Evolutionary conservation across 2,329 filamentous ascomycete species (phyloP).

Genomic region (Parascedosporium putredinis): DNA sequence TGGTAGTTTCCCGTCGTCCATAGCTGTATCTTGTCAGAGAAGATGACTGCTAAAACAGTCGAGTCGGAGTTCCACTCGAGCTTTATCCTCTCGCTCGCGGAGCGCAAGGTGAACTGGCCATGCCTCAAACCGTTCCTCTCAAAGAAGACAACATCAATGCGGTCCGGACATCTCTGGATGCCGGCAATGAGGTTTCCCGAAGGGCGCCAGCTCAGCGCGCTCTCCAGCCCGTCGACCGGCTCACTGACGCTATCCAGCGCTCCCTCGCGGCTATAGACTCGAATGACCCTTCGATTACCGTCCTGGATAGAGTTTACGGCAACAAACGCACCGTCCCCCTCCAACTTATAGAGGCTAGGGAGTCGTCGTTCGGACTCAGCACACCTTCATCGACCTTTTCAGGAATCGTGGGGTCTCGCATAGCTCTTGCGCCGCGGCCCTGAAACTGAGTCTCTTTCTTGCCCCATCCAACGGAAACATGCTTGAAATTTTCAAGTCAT

Average conservation of each 20-base stretch:
- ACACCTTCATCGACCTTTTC: constrained; percentile 81
- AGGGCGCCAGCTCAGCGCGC: constrained; percentile 80
- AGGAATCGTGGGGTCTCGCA: constrained; percentile 89
- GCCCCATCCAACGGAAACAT: constrained; percentile 96
- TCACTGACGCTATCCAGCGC: constrained; percentile 88
- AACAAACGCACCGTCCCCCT: constrained; percentile 87
- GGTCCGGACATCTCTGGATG: constrained; percentile 59
- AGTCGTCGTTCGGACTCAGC: constrained; percentile 65
- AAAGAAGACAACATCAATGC: constrained; percentile 84
- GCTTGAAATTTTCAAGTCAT: constrained; percentile 79
- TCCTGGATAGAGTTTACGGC: constrained; percentile 73
- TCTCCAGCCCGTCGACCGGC: constrained; percentile 85
- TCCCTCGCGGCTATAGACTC: constrained; percentile 85
- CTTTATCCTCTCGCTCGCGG: constrained; percentile 45
- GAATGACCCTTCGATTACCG: constrained; percentile 63
- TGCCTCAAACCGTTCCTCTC: constrained; percentile 96
- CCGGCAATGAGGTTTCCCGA: constrained; percentile 84
- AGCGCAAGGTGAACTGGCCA: constrained; percentile 77
- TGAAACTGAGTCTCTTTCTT: constrained; percentile 98
- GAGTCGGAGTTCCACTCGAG: constrained; percentile 90
- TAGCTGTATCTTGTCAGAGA: constrained; percentile 67
- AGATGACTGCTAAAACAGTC: constrained; percentile 73
- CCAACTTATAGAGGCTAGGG: constrained; percentile 70
- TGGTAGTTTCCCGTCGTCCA: constrained; percentile 98
- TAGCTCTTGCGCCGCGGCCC: constrained; percentile 73